A percentile compares a stretch with the other conserved stretches of the same genome.
These are phyloP conservation scores for Kitagawia praeruptora DNA, from an alignment of 129 eudicot species.

Conservation along the genomic window DNA sequence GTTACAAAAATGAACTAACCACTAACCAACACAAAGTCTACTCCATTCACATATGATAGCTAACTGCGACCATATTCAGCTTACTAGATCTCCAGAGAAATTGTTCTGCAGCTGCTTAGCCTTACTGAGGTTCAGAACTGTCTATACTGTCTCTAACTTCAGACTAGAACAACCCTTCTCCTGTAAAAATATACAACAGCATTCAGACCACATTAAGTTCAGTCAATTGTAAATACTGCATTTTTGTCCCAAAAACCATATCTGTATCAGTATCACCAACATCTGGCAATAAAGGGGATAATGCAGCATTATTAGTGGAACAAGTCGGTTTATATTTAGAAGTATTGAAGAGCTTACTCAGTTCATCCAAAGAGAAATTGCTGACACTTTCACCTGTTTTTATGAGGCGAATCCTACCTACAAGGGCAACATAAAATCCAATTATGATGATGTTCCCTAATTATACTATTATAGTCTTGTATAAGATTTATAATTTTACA, in stretches of 20 bases:
- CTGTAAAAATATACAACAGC: not conserved
- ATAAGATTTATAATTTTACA: not conserved
- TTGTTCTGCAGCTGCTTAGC: not conserved
- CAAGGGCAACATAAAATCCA: constrained; percentile 15
- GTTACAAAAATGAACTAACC: constrained; percentile 8
- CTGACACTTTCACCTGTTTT: constrained; percentile 63
- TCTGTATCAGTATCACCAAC: not conserved
- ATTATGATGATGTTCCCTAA: not conserved
- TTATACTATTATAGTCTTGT: no score
- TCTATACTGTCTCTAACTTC: not conserved
- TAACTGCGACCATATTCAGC: not conserved
- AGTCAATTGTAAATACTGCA: not conserved
- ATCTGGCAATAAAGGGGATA: not conserved
- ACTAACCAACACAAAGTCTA: constrained; percentile 5
- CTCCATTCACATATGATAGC: constrained; percentile 1
- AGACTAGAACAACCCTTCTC: constrained; percentile 7
- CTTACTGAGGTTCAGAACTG: not conserved
- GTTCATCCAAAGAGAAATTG: constrained; percentile 64
- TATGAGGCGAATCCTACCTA: constrained; percentile 77
- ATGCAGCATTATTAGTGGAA: not conserved
- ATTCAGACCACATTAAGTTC: not conserved
- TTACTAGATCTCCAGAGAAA: not conserved
- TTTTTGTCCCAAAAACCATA: not conserved
- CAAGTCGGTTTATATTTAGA: not conserved
- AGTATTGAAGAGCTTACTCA: constrained; percentile 35